Evolutionary conservation across 139 green algal genomes (phyloP).

Genomic region (Volvox africanus): DNA sequence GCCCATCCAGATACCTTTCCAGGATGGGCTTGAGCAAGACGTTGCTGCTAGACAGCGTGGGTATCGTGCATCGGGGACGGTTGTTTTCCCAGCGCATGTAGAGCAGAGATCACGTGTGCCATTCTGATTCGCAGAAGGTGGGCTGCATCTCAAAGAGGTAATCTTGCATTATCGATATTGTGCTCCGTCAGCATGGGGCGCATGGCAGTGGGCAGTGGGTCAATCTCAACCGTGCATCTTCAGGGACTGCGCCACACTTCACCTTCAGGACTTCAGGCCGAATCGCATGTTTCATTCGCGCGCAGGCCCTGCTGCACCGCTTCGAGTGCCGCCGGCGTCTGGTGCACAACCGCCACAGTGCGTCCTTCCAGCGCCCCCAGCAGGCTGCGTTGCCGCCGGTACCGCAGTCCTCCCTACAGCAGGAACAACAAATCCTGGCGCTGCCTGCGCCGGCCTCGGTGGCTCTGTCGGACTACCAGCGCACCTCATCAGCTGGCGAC

Average conservation of each 20-base stretch:
- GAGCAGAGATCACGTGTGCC: neutral
- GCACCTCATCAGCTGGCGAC: neutral
- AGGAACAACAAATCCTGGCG: neutral
- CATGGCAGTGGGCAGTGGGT: no score
- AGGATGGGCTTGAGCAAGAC: no score
- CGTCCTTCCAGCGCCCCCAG: neutral
- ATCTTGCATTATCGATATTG: neutral
- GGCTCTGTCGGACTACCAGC: neutral
- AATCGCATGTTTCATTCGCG: neutral
- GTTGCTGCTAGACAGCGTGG: no score
- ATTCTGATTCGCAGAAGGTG: no score
- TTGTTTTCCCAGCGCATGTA: neutral
- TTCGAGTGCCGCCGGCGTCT: conserved; percentile 38
- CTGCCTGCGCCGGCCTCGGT: neutral
- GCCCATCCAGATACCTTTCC: no score
- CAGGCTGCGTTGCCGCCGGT: neutral
- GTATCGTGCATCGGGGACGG: neutral
- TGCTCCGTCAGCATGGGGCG: no score
- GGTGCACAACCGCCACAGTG: conserved; percentile 21
- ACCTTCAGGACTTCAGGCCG: no score
- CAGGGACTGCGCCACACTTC: no score
- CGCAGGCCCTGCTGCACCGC: conserved; percentile 35
- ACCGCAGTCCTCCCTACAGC: neutral
- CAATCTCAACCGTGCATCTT: no score
- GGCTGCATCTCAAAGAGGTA: no score